phyloP scores from a whole-genome alignment of 331 rosid species.

The Quercus tomentella region DNA sequence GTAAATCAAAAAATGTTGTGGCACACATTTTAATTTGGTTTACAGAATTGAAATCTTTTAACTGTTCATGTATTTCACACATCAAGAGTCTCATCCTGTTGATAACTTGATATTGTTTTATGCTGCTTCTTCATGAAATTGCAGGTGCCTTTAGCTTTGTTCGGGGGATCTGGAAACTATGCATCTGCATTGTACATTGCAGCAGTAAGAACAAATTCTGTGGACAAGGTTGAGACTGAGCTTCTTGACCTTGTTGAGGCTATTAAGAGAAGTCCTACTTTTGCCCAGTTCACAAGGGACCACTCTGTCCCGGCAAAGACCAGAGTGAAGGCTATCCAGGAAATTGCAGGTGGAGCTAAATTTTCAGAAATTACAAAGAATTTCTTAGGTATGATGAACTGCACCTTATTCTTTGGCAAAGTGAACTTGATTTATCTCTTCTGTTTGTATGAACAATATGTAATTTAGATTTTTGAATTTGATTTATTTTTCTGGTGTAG shows the following conservation, averaged over 20 bases:
- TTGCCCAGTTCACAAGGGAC: slow-evolving; percentile 63
- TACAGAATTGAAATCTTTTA: background rate
- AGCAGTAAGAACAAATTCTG: slow-evolving; percentile 55
- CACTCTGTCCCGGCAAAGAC: slow-evolving; percentile 45
- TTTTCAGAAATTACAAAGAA: slow-evolving; percentile 63
- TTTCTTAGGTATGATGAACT: slow-evolving; percentile 61
- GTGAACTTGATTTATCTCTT: background rate
- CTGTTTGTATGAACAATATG: background rate
- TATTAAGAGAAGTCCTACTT: slow-evolving; percentile 39
- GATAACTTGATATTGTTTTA: background rate
- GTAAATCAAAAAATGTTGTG: background rate
- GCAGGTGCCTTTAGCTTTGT: slow-evolving; percentile 79
- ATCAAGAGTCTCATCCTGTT: background rate
- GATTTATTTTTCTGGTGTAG: background rate
- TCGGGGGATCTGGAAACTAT: slow-evolving; percentile 90
- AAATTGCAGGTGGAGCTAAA: slow-evolving; percentile 52
- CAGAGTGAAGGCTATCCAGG: slow-evolving; percentile 54
- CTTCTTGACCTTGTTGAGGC: slow-evolving; percentile 56
- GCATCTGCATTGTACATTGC: slow-evolving; percentile 85
- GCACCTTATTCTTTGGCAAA: background rate
- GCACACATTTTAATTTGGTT: background rate
- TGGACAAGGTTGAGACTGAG: slow-evolving; percentile 83
- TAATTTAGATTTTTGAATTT: background rate
- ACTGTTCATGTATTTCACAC: background rate
- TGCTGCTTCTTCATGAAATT: slow-evolving; percentile 6